Base-by-base conservation (phyloP, 78 protist genomes). In the Planoprotostelium fungivorum region DNA sequence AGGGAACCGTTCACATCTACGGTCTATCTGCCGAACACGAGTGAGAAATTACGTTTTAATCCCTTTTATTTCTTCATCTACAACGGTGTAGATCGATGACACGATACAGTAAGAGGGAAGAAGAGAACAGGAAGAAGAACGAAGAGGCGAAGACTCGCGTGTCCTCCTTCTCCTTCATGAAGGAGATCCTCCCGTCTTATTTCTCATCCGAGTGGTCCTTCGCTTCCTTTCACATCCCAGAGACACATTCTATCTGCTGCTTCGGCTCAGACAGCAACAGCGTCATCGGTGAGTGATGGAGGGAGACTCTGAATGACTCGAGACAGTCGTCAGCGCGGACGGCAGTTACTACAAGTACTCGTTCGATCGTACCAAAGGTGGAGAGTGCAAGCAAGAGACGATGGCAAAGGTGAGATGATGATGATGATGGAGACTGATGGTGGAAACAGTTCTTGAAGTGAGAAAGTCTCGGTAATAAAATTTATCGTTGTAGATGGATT, bases 141-240 rank as follows among this genome's bases (percentile, higher is more conserved):
- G 63, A 28, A 1, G 35, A 73, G 51, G 28, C 28, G 73, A 34
- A 28, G 37, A 88, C 9, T 37, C 1, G 84, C 29, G n/a, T 0
- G 16, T 36, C 36, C 37, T 90, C 96, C 36, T 90, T 95, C 85
- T 88, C 96, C n/a, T 95, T 95, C 84, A 87, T 97, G 89, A 89
- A 92, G 83, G 95, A 86, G 84, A 84, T 96, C 35, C 94, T 97
- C 36, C 98, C 98, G 25, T 91, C 92, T 31, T 98, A 98, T 93
- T 96, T 98, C 91, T 91, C 93, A 36, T 96, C 98, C 34, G 98
- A 97, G 90, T 98, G 99, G 99, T 85, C 94, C 92, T 96, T 98
- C 86, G 98, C 98, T 31, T 93, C 95, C 91, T 97, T 94, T 83
- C 88, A 91, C 83, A 88, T 96, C 38, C 98, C 98, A 36, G 99